Conservation (phyloP, 306 rosid species). For the Medicago ruthenica region DNA sequence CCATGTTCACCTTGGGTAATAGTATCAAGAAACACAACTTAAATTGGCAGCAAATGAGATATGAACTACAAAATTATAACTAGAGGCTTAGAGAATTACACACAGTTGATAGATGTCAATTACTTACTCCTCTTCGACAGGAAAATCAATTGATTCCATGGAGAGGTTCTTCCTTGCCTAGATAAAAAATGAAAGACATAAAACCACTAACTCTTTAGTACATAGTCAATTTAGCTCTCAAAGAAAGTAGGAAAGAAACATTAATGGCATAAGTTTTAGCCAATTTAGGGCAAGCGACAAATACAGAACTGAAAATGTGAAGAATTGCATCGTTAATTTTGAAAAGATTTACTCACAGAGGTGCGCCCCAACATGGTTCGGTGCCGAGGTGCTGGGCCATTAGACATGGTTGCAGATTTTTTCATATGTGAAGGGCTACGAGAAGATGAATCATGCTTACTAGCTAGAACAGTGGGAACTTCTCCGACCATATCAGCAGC, state of each 20-base stretch:
- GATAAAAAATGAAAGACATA: slow-evolving; percentile 30
- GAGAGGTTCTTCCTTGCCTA: slow-evolving; percentile 98
- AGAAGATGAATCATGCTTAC: slow-evolving; percentile 39
- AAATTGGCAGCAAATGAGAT: too few relatives aligned
- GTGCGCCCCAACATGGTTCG: slow-evolving; percentile 69
- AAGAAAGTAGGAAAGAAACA: slow-evolving; percentile 27
- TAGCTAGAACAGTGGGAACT: slow-evolving; percentile 46
- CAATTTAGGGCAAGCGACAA: slow-evolving; percentile 36
- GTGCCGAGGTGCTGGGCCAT: slow-evolving; percentile 52
- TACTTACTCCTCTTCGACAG: slow-evolving; percentile 82
- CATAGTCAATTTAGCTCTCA: slow-evolving; percentile 26
- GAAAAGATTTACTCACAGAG: slow-evolving; percentile 66
- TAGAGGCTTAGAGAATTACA: not conserved
- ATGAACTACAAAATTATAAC: too few relatives aligned
- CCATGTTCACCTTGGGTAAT: too few relatives aligned
- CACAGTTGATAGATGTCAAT: slow-evolving; percentile 27
- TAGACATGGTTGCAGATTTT: slow-evolving; percentile 62
- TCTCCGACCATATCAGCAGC: slow-evolving; percentile 41
- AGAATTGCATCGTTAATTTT: slow-evolving; percentile 22
- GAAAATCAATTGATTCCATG: slow-evolving; percentile 76
- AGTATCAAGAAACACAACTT: too few relatives aligned
- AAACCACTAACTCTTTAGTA: slow-evolving; percentile 26
- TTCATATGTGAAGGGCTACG: slow-evolving; percentile 48
- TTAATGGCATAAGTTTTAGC: slow-evolving; percentile 10
- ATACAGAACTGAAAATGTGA: slow-evolving; percentile 27